These are phyloP conservation scores for Thermothielavioides terrestris DNA, from an alignment of 495 filamentous ascomycete species.

Conservation along the genomic window DNA sequence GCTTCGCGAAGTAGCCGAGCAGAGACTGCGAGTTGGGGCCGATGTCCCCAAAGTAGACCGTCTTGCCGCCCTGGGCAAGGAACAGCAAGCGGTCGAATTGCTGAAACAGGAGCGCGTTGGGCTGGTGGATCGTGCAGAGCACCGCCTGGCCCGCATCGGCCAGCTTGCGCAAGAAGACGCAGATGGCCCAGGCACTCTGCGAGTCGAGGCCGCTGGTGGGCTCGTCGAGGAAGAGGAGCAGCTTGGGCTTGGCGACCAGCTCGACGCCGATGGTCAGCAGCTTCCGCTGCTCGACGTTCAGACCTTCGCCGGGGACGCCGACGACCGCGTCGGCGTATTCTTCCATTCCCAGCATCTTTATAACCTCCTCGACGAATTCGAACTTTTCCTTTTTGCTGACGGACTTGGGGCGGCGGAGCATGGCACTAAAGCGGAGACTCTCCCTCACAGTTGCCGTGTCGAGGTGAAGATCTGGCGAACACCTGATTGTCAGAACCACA, in stretches of 20 bases:
- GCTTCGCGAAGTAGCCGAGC: slow-evolving; percentile 45
- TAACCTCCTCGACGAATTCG: slow-evolving; percentile 78
- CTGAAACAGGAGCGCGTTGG: slow-evolving; percentile 61
- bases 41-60: slow-evolving; percentile 59
- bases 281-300: slow-evolving; percentile 47
- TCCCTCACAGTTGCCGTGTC: slow-evolving; percentile 73
- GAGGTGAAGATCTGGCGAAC: slow-evolving; percentile 61
- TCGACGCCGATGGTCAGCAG: slow-evolving; percentile 84
- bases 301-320: slow-evolving; percentile 62
- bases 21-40: slow-evolving; percentile 34
- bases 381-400: slow-evolving; percentile 61
- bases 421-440: slow-evolving; percentile 67
- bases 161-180: slow-evolving; percentile 79
- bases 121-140: slow-evolving; percentile 70
- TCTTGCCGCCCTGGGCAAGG: slow-evolving; percentile 56
- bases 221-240: slow-evolving; percentile 69
- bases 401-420: slow-evolving; percentile 66
- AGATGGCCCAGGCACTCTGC: slow-evolving; percentile 72
- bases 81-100: slow-evolving; percentile 65
- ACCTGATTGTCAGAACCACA: neutral
- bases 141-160: slow-evolving; percentile 69
- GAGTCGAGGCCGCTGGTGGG: slow-evolving; percentile 78
- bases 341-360: slow-evolving; percentile 75
- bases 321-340: slow-evolving; percentile 76
- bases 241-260: slow-evolving; percentile 74